Evolutionary conservation across 345 rosid species (phyloP).

Genomic region (Cardamine resedifolia): DNA sequence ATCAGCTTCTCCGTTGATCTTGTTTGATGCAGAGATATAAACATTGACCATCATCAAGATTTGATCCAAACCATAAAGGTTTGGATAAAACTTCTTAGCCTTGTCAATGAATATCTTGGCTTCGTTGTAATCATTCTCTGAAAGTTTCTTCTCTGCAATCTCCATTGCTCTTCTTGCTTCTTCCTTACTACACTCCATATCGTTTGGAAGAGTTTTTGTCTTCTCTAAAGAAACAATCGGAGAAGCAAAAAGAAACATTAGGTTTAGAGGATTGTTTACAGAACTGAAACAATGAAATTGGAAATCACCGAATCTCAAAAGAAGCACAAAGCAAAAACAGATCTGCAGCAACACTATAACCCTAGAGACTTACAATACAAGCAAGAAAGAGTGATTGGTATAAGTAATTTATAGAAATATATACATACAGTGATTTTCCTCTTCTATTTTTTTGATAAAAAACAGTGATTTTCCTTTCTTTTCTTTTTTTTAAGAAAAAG

Average conservation of each 20-base stretch:
- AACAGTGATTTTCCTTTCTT: neutral
- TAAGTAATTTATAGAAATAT: no score
- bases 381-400: neutral
- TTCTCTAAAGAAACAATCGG: neutral
- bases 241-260: neutral
- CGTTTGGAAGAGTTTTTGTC: neutral
- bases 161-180: conserved; percentile 68
- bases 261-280: neutral
- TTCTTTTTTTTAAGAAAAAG: no score
- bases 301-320: neutral
- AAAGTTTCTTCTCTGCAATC: conserved; percentile 63
- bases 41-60: conserved; percentile 57
- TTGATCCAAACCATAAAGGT: conserved; percentile 54
- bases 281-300: neutral
- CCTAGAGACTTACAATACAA: neutral
- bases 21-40: conserved; percentile 54
- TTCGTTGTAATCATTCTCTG: conserved; percentile 50
- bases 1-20: conserved; percentile 34
- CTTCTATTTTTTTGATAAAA: no score
- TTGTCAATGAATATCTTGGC: conserved; percentile 61
- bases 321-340: no score
- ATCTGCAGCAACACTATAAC: no score
- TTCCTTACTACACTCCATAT: conserved; percentile 36
- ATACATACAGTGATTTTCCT: neutral
- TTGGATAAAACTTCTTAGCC: conserved; percentile 67